phyloP scores from a whole-genome alignment of 768 basidiomycete species.

The Zangia roseola region DNA sequence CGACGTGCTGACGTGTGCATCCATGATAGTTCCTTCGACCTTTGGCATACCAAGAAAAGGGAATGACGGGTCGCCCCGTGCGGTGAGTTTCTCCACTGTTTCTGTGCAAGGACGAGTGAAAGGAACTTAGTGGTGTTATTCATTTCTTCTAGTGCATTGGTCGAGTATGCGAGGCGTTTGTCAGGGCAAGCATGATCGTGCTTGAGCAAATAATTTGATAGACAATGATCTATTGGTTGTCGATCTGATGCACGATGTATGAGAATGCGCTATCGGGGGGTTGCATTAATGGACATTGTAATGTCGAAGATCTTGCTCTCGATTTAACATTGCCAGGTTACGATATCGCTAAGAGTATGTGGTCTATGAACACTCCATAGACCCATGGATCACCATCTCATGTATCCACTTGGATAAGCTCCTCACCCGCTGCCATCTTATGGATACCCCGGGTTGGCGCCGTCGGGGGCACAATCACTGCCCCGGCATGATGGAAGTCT shows the following conservation, averaged over 20 bases:
- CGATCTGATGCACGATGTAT: background rate
- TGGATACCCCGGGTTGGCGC: too few species aligned
- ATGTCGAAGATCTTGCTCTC: slow-evolving; percentile 83
- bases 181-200: slow-evolving; percentile 16
- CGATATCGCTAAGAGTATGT: slow-evolving; percentile 82
- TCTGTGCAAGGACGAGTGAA: background rate
- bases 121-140: background rate
- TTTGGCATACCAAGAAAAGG: slow-evolving; percentile 63
- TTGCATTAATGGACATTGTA: slow-evolving; percentile 60
- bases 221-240: background rate
- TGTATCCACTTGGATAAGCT: background rate
- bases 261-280: too few species aligned
- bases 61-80: slow-evolving; percentile 80
- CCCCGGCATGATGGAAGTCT: too few species aligned
- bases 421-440: too few species aligned
- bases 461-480: too few species aligned
- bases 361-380: background rate
- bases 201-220: background rate
- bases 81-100: slow-evolving; percentile 44
- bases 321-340: slow-evolving; percentile 98
- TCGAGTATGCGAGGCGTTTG: slow-evolving; percentile 33
- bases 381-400: too few species aligned
- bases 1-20: background rate
- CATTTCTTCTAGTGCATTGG: slow-evolving; percentile 24
- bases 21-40: slow-evolving; percentile 45